Conservation (phyloP, 768 basidiomycete species). For the Boletus rufocinnamomeus region DNA sequence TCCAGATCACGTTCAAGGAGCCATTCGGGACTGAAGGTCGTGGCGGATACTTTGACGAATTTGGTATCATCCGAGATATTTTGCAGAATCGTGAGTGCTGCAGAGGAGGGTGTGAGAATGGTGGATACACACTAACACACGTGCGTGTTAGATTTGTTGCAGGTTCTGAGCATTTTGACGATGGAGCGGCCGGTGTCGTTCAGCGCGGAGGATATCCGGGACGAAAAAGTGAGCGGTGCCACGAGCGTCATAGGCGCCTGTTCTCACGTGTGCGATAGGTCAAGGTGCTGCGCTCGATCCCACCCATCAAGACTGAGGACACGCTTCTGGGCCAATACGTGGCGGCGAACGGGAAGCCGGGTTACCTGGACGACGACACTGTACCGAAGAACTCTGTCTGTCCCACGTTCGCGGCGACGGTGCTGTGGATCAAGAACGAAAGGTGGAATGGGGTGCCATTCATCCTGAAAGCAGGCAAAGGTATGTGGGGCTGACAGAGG, state of each 20-base stretch:
- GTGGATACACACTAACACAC: slow-evolving; percentile 18
- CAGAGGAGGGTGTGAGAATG: slow-evolving; percentile 8
- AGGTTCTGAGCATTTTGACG: slow-evolving; percentile 91
- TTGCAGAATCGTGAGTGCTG: slow-evolving; percentile 90
- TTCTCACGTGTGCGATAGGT: slow-evolving; percentile 55
- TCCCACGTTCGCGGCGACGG: slow-evolving; percentile 92
- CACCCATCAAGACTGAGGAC: slow-evolving; percentile 74
- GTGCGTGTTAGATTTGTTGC: slow-evolving; percentile 71
- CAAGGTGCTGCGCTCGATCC: slow-evolving; percentile 92
- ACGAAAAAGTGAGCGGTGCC: slow-evolving; percentile 78
- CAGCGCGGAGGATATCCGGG: slow-evolving; percentile 94
- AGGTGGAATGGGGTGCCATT: slow-evolving; percentile 99
- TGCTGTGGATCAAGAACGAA: slow-evolving; percentile 91
- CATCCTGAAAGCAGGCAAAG: slow-evolving; percentile 98
- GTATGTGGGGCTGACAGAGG: slow-evolving; percentile 43
- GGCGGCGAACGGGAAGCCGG: slow-evolving; percentile 87
- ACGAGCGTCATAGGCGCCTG: background rate
- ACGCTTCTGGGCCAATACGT: slow-evolving; percentile 95
- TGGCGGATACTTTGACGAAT: slow-evolving; percentile 99
- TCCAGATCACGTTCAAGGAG: slow-evolving; percentile 99
- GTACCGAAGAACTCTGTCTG: slow-evolving; percentile 91
- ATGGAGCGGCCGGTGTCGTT: slow-evolving; percentile 99
- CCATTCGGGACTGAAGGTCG: slow-evolving; percentile 99
- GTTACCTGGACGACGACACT: slow-evolving; percentile 96
- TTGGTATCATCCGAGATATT: slow-evolving; percentile 97